These are phyloP conservation scores for Bassia scoparia DNA, from an alignment of 148 eudicot genomes.

Conservation along the genomic window DNA sequence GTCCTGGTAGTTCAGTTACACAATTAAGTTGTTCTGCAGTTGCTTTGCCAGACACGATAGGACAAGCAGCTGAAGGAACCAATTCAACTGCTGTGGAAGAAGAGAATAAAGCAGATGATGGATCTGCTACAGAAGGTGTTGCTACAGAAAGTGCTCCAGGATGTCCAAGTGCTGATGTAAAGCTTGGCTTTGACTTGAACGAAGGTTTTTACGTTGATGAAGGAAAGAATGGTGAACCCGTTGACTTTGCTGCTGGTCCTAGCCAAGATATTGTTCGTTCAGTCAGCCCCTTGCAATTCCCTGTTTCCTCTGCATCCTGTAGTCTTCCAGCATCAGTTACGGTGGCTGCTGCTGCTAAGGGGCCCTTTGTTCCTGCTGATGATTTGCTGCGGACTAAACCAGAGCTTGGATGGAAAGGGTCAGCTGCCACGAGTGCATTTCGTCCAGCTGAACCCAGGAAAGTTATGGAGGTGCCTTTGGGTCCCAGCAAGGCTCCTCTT, in stretches of 20 bases:
- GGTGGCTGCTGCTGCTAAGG: constrained; percentile 69
- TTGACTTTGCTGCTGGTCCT: constrained; percentile 21
- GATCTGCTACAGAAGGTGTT: constrained; percentile 19
- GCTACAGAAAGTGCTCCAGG: constrained; percentile 26
- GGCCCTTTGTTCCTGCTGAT: constrained; percentile 64
- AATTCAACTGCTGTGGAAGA: constrained; percentile 2
- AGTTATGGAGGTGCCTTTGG: constrained; percentile 33
- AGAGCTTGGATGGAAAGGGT: constrained; percentile 85
- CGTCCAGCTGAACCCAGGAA: constrained; percentile 90
- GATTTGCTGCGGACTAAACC: constrained; percentile 53
- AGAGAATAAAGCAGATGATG: constrained; percentile 6
- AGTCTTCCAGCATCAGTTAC: constrained; percentile 46
- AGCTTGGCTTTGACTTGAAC: constrained; percentile 62
- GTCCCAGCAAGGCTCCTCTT: constrained; percentile 21
- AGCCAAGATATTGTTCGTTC: constrained; percentile 29
- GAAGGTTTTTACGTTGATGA: constrained; percentile 63
- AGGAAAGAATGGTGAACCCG: constrained; percentile 48
- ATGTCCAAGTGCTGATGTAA: constrained; percentile 35
- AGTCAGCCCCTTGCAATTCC: constrained; percentile 30
- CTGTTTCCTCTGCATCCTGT: constrained; percentile 30
- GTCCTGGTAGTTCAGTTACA: not conserved
- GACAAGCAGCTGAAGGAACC: constrained; percentile 7
- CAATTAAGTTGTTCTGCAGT: constrained; percentile 7
- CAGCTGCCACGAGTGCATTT: constrained; percentile 94
- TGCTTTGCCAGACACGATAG: not conserved